phyloP scores from a whole-genome alignment of 208 protist species.

The Giardia muris region DNA sequence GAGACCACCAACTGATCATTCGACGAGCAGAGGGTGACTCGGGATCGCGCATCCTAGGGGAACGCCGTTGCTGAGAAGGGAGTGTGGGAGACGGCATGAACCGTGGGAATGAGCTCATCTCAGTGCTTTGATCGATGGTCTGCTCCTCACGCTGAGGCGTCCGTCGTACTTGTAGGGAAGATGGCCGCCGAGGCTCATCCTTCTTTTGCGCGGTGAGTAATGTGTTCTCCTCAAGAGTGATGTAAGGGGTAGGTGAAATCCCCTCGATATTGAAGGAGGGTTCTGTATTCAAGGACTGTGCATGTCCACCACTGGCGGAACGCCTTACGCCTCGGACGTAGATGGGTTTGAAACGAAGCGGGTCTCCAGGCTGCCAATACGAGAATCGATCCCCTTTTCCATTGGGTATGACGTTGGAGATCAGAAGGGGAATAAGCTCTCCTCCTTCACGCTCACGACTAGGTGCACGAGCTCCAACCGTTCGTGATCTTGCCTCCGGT shows the following conservation, averaged over 20 bases:
- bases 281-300: neutral
- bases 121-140: too few species aligned
- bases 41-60: too few species aligned
- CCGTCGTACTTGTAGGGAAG: too few species aligned
- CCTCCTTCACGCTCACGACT: too few species aligned
- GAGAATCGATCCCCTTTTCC: neutral
- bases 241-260: neutral
- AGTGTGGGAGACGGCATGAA: too few species aligned
- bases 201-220: too few species aligned
- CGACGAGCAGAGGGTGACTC: neutral
- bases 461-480: too few species aligned
- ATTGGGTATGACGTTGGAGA: neutral
- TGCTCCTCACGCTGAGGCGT: too few species aligned
- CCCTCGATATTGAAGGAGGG: neutral
- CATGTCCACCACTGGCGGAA: neutral
- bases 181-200: too few species aligned
- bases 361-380: neutral
- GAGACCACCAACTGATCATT: neutral
- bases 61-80: too few species aligned
- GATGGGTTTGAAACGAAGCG: neutral
- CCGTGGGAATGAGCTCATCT: too few species aligned
- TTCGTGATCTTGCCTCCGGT: too few species aligned
- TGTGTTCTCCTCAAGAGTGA: neutral
- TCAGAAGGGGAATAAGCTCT: neutral
- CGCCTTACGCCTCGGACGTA: neutral